Percentiles rank a stretch among this genome's conserved stretches.
phyloP scores from a whole-genome alignment of 805 yeast genomes.

The Cyberlindnera suaveolens region DNA sequence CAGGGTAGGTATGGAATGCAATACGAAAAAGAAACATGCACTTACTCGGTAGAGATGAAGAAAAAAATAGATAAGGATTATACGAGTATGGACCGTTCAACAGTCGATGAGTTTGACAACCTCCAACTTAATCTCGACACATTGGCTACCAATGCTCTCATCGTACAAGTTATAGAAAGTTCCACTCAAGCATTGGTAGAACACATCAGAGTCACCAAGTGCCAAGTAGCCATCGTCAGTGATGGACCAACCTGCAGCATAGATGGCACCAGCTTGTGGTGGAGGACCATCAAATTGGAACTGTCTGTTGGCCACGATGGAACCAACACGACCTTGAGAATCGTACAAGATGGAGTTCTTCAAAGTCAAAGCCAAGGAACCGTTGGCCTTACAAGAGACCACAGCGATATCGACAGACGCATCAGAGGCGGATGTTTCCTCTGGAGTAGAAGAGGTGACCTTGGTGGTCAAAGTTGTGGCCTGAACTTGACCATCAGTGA shows the following conservation, averaged over 20 bases:
- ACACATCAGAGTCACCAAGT: slow-evolving; percentile 50
- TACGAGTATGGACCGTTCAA: neutral
- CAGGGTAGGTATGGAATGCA: too few species aligned
- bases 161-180: slow-evolving; percentile 76
- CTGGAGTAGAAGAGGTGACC: slow-evolving; percentile 7
- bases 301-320: slow-evolving; percentile 78
- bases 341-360: slow-evolving; percentile 48
- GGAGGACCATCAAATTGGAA: slow-evolving; percentile 85
- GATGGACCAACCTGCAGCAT: slow-evolving; percentile 62
- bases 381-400: slow-evolving; percentile 38
- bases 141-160: slow-evolving; percentile 52
- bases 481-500: slow-evolving; percentile 27
- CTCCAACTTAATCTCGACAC: slow-evolving; percentile 53
- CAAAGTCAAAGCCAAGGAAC: slow-evolving; percentile 52
- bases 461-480: slow-evolving; percentile 21
- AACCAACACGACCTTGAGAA: slow-evolving; percentile 60
- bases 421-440: slow-evolving; percentile 6
- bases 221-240: slow-evolving; percentile 55
- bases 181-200: slow-evolving; percentile 74
- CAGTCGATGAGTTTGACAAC: slow-evolving; percentile 44
- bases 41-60: neutral
- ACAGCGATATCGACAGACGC: slow-evolving; percentile 3
- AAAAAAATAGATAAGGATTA: neutral
- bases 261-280: slow-evolving; percentile 74
- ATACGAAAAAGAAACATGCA: too few species aligned